Evolutionary conservation across 371 early-diverging fungal species (phyloP), one percentile per base, ranked within the genome.

Genomic region (Saksenaea oblongispora): DNA sequence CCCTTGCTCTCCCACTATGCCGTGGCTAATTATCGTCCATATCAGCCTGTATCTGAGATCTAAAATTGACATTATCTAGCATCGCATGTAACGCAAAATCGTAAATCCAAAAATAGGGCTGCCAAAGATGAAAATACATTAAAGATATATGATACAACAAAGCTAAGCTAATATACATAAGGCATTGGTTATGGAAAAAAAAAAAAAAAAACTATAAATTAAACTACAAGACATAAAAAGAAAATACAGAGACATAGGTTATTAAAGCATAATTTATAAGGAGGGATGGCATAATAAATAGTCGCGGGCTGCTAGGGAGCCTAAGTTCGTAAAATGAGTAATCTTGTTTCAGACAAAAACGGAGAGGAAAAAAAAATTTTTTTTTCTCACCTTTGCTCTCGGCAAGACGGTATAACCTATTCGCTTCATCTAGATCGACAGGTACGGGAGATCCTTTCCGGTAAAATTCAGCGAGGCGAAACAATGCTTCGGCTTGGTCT

Each of bases 381-480:
- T 47, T 22, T 47, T 47, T 18, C 22, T 22, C 22, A 47, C 51
- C 51, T 39, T 22, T n/a, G 1, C 9, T 47, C 22, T 47, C 51
- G 51, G 51, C 51, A n/a, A 47, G 22, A 47, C 22, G 51, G 22
- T 47, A 47, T 22, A 47, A 22, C 51, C 51, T 47, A 2, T 47
- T 22, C 10, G 51, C 51, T 22, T 47, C 51, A n/a, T 47, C 51
- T 18, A 17, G 51, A 22, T 47, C 22, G 51, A 47, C 51, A 22
- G 51, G 51, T 10, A 47, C 5, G 3, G 26, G 3, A 18, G 51
- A 47, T n/a, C 59, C 59, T 28, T 27, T 26, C 35, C 61, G 31
- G 53, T 61, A 61, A 15, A 61, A 53, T 61, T 61, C 61, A 7
- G 61, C 53, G 14, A 61, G 18, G 31, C 37, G 47, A 18, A 31